Percentiles rank a stretch among this genome's conserved stretches.
phyloP scores from a whole-genome alignment of 192 early-diverging fungal genomes.

The Geranomyces variabilis region DNA sequence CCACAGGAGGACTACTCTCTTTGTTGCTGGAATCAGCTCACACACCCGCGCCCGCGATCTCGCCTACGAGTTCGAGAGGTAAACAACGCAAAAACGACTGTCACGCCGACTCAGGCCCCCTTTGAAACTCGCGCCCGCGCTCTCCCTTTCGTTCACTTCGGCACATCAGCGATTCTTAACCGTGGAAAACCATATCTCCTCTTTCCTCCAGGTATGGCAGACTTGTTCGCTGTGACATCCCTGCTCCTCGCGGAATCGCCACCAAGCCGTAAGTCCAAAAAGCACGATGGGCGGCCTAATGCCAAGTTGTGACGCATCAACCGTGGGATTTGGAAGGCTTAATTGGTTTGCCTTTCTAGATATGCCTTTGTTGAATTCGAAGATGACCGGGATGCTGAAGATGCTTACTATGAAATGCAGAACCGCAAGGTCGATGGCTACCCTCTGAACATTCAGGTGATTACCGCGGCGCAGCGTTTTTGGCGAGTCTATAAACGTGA shows the following conservation, averaged over 20 bases:
- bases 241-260: conserved; percentile 38
- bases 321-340: too few species aligned
- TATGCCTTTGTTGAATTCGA: conserved; percentile 98
- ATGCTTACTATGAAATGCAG: conserved; percentile 94
- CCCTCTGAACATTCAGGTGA: conserved; percentile 78
- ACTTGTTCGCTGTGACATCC: conserved; percentile 56
- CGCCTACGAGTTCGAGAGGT: conserved; percentile 96
- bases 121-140: neutral
- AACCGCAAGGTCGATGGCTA: conserved; percentile 79
- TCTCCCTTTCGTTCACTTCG: neutral
- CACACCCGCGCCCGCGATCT: conserved; percentile 87
- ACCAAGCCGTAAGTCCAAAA: conserved; percentile 43
- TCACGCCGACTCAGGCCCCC: too few species aligned
- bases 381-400: conserved; percentile 85
- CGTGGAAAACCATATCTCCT: too few species aligned
- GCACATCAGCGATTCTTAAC: neutral
- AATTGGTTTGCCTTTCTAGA: conserved; percentile 38
- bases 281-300: neutral
- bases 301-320: too few species aligned
- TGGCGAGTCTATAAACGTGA: neutral
- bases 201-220: conserved; percentile 9
- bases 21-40: conserved; percentile 79
- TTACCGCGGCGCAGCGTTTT: too few species aligned
- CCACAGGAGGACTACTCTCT: conserved; percentile 66
- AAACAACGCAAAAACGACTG: too few species aligned